Evolutionary conservation across 2,329 filamentous ascomycete species (phyloP).

Genomic region (Neofusicoccum parvum): DNA sequence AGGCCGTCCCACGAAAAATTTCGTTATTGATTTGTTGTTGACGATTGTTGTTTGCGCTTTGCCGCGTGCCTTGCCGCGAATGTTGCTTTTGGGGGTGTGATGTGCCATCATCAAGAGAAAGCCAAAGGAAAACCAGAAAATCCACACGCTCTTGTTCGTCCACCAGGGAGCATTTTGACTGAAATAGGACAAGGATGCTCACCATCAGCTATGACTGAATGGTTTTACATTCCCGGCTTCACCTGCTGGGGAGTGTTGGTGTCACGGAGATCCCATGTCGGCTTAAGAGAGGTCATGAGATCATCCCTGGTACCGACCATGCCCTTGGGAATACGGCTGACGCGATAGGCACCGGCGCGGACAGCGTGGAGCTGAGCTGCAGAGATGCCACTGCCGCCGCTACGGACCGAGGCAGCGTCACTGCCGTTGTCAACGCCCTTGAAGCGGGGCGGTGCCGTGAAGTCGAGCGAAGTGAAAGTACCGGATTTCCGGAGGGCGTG

Average conservation of each 20-base stretch:
- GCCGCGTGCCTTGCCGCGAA: slow-evolving; percentile 2
- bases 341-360: slow-evolving; percentile 79
- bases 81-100: slow-evolving; percentile 7
- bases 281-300: slow-evolving; percentile 60
- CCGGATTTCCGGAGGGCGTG: slow-evolving; percentile 75
- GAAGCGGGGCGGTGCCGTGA: slow-evolving; percentile 76
- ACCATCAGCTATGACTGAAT: neutral
- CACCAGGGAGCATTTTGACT: neutral
- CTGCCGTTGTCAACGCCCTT: slow-evolving; percentile 48
- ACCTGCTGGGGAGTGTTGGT: slow-evolving; percentile 4
- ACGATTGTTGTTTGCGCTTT: slow-evolving; percentile 2
- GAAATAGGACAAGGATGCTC: neutral
- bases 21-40: slow-evolving; percentile 14
- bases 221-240: neutral
- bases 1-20: slow-evolving; percentile 14
- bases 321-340: slow-evolving; percentile 81
- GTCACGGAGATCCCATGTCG: slow-evolving; percentile 54
- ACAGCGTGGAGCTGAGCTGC: slow-evolving; percentile 69
- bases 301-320: slow-evolving; percentile 77
- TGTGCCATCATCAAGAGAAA: slow-evolving; percentile 10
- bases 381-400: slow-evolving; percentile 78
- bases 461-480: slow-evolving; percentile 79
- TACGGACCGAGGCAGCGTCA: slow-evolving; percentile 57
- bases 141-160: neutral
- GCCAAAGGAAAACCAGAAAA: slow-evolving; percentile 8